These are phyloP conservation scores for Metschnikowia matae DNA, from an alignment of 805 yeast genomes.

Conservation along the genomic window DNA sequence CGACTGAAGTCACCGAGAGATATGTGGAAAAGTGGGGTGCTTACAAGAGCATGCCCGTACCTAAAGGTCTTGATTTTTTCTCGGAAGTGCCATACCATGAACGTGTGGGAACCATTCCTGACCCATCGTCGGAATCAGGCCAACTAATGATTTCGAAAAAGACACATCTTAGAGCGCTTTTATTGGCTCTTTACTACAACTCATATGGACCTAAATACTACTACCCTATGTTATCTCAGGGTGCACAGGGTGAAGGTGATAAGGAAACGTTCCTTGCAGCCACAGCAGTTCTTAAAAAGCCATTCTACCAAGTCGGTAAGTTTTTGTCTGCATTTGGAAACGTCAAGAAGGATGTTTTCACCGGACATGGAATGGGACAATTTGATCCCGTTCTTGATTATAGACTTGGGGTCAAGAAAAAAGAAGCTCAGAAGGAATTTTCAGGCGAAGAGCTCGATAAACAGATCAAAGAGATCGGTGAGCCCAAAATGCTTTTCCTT, in stretches of 20 bases:
- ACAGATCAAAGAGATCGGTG: constrained; percentile 5
- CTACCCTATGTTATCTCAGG: constrained; percentile 42
- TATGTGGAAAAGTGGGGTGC: constrained; percentile 26
- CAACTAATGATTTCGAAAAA: constrained; percentile 57
- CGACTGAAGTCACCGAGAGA: constrained; percentile 25
- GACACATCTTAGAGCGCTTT: constrained; percentile 52
- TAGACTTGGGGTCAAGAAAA: constrained; percentile 12
- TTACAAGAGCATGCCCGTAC: constrained; percentile 9
- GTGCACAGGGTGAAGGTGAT: constrained; percentile 71
- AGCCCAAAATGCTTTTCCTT: constrained; percentile 42
- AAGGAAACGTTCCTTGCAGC: constrained; percentile 76
- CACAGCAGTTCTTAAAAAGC: constrained; percentile 46
- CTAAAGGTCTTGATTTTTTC: constrained; percentile 8
- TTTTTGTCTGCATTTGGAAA: constrained; percentile 52
- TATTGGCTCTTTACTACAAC: constrained; percentile 63
- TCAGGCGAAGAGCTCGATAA: constrained; percentile 7
- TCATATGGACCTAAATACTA: constrained; percentile 44
- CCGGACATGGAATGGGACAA: constrained; percentile 80
- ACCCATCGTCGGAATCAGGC: constrained; percentile 67
- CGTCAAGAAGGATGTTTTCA: constrained; percentile 35
- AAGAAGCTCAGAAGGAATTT: constrained; percentile 5
- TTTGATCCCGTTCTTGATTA: constrained; percentile 64
- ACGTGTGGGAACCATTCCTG: constrained; percentile 64
- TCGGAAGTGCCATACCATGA: constrained; percentile 51
- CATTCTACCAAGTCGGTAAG: constrained; percentile 53